These are phyloP conservation scores for Acacia confusa DNA, from an alignment of 306 rosid genomes.

Conservation along the genomic window DNA sequence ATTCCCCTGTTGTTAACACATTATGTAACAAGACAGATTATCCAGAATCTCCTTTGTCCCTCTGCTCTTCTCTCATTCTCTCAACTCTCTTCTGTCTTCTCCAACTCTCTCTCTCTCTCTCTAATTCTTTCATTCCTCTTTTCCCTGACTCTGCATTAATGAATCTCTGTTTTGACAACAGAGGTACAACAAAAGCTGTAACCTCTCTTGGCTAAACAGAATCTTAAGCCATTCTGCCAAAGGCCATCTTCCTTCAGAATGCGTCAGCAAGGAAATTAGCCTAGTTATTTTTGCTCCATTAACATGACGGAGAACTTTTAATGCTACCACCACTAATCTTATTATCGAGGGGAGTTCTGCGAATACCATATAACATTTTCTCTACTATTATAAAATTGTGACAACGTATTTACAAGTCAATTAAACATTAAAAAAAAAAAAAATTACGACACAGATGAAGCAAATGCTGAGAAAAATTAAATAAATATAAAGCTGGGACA, in stretches of 20 bases:
- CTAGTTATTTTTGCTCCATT: background rate
- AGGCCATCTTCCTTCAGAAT: background rate
- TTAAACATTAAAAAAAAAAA: background rate
- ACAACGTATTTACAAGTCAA: conserved; percentile 3
- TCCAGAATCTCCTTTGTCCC: no score
- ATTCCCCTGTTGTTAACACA: no score
- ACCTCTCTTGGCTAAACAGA: conserved; percentile 4
- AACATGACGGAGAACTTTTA: conserved; percentile 5
- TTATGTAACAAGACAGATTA: no score
- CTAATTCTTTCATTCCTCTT: no score
- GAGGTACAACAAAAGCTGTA: background rate
- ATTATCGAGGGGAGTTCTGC: background rate
- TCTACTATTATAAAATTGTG: conserved; percentile 10
- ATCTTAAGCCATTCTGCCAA: background rate
- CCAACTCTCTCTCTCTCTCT: no score
- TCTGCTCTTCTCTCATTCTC: no score
- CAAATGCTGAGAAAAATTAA: conserved; percentile 18
- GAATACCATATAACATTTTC: background rate
- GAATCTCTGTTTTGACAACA: no score
- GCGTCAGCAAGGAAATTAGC: background rate
- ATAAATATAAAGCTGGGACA: conserved; percentile 5
- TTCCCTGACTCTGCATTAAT: no score
- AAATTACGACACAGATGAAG: background rate
- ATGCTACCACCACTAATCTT: background rate
- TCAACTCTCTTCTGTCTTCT: no score